Evolutionary conservation across 2,329 filamentous ascomycete species (phyloP).

Genomic region (Aspergillus ochraceus): DNA sequence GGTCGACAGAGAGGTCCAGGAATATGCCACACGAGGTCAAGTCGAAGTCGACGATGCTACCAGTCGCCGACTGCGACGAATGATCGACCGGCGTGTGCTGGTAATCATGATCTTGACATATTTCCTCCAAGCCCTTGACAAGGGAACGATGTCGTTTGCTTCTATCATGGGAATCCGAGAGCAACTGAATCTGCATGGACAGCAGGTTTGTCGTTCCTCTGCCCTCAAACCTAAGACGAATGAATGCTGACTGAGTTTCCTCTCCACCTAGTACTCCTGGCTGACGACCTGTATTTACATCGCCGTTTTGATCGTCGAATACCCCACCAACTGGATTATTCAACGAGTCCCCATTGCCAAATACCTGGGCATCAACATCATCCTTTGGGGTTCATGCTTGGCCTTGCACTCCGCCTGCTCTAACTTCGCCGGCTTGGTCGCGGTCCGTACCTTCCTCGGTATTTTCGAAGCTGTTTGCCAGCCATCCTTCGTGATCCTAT

Average conservation of each 20-base stretch:
- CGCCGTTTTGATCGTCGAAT: conserved; percentile 68
- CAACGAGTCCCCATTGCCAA: conserved; percentile 67
- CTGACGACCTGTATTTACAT: conserved; percentile 74
- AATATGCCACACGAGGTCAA: conserved; percentile 61
- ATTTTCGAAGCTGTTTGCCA: conserved; percentile 71
- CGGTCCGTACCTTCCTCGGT: conserved; percentile 65
- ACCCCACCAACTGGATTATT: conserved; percentile 67
- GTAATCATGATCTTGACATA: conserved; percentile 72
- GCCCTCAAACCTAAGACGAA: too few species aligned
- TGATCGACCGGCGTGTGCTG: conserved; percentile 69
- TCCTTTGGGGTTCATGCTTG: conserved; percentile 63
- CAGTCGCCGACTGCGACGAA: conserved; percentile 59
- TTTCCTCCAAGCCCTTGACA: conserved; percentile 60
- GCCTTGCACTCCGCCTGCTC: conserved; percentile 62
- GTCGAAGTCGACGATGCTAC: conserved; percentile 62
- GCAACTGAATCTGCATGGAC: conserved; percentile 48
- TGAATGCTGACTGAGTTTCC: too few species aligned
- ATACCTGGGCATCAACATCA: conserved; percentile 63
- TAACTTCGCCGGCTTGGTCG: conserved; percentile 60
- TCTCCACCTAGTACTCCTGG: conserved; percentile 61
- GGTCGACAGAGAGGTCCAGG: conserved; percentile 69
- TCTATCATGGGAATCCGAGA: conserved; percentile 44
- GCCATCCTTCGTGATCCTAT: conserved; percentile 67
- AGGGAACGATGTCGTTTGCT: conserved; percentile 43
- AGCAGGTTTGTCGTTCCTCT: conserved; percentile 30